Base-by-base conservation (phyloP, 768 basidiomycete genomes). In the Hericium coralloides region DNA sequence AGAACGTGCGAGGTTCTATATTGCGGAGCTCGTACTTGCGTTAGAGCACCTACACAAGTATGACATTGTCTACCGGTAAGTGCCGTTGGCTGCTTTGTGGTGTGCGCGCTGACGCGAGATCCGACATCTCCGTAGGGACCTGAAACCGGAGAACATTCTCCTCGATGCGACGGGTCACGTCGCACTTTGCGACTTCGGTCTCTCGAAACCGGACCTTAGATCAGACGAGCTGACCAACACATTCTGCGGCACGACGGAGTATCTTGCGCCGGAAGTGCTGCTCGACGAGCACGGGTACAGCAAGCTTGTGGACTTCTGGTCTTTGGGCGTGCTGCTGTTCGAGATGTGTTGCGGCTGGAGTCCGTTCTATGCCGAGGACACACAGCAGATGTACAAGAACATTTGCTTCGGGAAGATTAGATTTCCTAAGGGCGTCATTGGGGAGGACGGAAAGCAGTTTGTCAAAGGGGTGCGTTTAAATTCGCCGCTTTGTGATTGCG, bases 281-380 rank as follows among this genome's bases (percentile, higher is more conserved):
- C 80, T 99, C 45, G 95, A 98, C 69, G 97, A 98, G 67, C 93
- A 95, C 61, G 97, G 97, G 12, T 98, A 99, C 72, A 92, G 90
- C 49, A 98, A 98, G 73, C 85, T 97, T 51, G 97, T 99, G 63
- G 97, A 99, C 69, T 99, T 98, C 69, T 99, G 97, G 95, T 90
- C 87, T 49, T 74, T 98, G 18, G 95, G 95, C 37, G 97, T 98
- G 1, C 77, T 99, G 36, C 77, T 99, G 22, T 99, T 98, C 68
- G 97, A 99, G 73, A 99, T 99, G 97, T 98, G 97, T 66, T 99
- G 97, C 64, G 97, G 97, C 6, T 98, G 97, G 97, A 93, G 90
- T 68, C 97, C 97, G 43, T 99, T 98, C 74, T 99, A 98, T 66
- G 95, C 95, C 17, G 97, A 99, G 66, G 97, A 99, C 68, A 97